Evolutionary conservation across 2,329 filamentous ascomycete genomes (phyloP), one percentile per base, ranked within the genome.

Genomic region (Nectriaceae sp.): DNA sequence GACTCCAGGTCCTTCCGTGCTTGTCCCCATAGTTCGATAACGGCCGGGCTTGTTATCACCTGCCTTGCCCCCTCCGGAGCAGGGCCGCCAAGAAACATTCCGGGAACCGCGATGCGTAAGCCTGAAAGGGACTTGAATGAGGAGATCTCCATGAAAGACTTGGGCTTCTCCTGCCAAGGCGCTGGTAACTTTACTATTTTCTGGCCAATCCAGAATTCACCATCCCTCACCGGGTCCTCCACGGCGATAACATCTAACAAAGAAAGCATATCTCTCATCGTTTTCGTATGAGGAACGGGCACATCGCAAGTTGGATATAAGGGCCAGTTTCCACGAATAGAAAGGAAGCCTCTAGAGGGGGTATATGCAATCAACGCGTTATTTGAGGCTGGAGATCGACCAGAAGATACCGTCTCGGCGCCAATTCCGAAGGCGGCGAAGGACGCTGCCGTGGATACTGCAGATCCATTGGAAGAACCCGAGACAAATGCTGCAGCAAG

Each of bases 381-480:
- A 54, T 82, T 82, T 0, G 74, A 78, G 1, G 78, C 79, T 0
- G 79, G 79, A 3, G 75, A 77, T 6, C 79, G 66, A 2, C 80
- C 79, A 0, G 76, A 80, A 2, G 75, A 79, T 2, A 83, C 75
- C 1, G 79, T 83, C 64, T 83, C 80, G 4, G 69, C 72, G 1
- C 74, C 79, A 50, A 83, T 66, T 1, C 75, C 78, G 51, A 83
- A 83, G 0, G 69, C 73, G 4, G 71, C 76, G 49, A 83, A 76
- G 26, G 70, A 76, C 0, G 77, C 67, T 4, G 78, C 70, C 0
- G 75, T 75, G 0, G 78, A 73, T 0, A 74, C 75, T 0, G 71
- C 80, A 2, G 75, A 76, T 3, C 80, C 79, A 53, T 82, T 82
- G 0, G 79, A 83, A 0, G 79, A 83, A 0, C 80, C 80, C 0